Evolutionary conservation across 208 protist genomes (phyloP), one percentile per base, ranked within the genome.

Genomic region (Polymyxa betae): DNA sequence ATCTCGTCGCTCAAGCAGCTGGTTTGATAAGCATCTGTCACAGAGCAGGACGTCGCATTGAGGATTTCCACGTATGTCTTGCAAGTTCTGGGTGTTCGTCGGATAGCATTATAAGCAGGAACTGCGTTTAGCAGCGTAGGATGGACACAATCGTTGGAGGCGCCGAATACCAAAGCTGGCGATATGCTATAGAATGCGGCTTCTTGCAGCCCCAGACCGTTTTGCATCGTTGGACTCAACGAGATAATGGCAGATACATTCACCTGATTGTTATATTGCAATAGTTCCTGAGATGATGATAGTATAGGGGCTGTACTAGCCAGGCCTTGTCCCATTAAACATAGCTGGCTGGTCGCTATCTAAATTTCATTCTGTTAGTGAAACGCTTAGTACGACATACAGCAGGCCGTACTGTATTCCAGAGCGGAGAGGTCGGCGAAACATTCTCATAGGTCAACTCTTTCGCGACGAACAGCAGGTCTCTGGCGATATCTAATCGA

Each of bases 31-130:
- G 72, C 72, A 82, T 82, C 72, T 12, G 72, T 35, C 35, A 82
- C 5, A 5, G n/a, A 38, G 40, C 72, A 82, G 16, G 72, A 82
- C 5, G 16, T 45, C 72, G 72, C 72, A n/a, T 43, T 43, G 40
- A 5, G n/a, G n/a, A 82, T 35, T 43, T 82, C 72, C 35, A 82
- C 72, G n/a, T 82, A 82, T 43, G 72, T 82, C n/a, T 82, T 82
- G n/a, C 72, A 82, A 82, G 72, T n/a, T 5, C 16, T n/a, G 16
- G 72, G 72, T 20, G 5, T 38, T 20, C 72, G n/a, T 5, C 40
- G 5, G 12, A 82, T 45, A 82, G 72, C 72, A 43, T 82, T 82
- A 43, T 82, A 82, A 20, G 35, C 16, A 35, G 72, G 72, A 35
- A 82, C 12, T 5, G 72, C 72, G 72, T 82, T 82, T 35, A 12